Evolutionary conservation across 257 asterid genomes (phyloP).

Genomic region (Scutellaria minor): DNA sequence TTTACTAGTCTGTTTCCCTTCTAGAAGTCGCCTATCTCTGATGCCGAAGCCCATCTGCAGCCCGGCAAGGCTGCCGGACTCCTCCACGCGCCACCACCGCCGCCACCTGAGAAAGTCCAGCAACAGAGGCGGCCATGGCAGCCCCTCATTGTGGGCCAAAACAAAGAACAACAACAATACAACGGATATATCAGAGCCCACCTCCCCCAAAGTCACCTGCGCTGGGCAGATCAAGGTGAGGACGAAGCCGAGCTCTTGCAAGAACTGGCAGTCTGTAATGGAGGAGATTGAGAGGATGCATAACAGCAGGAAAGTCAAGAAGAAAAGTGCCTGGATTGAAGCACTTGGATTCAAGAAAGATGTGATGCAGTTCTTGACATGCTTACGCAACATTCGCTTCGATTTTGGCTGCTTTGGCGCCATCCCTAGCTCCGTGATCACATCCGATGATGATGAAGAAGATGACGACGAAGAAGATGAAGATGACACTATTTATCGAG

Average conservation of each 20-base stretch:
- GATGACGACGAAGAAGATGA: slow-evolving; percentile 43
- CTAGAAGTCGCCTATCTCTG: slow-evolving; percentile 76
- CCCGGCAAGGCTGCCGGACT: slow-evolving; percentile 65
- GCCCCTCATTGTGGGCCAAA: slow-evolving; percentile 65
- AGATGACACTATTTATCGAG: background rate
- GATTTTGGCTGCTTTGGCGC: slow-evolving; percentile 87
- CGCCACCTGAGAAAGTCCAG: slow-evolving; percentile 36
- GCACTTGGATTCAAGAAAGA: slow-evolving; percentile 80
- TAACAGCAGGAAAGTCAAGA: slow-evolving; percentile 52
- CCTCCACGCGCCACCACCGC: slow-evolving; percentile 45
- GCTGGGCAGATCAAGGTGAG: slow-evolving; percentile 84
- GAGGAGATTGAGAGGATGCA: slow-evolving; percentile 89
- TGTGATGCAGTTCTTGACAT: slow-evolving; percentile 77
- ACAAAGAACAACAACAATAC: background rate
- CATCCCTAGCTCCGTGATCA: slow-evolving; percentile 52
- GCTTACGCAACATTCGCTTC: slow-evolving; percentile 63
- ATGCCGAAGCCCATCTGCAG: slow-evolving; percentile 88
- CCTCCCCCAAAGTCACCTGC: slow-evolving; percentile 87
- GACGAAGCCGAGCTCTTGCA: slow-evolving; percentile 62
- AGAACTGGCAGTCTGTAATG: slow-evolving; percentile 92
- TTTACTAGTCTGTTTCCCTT: slow-evolving; percentile 81
- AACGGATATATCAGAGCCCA: slow-evolving; percentile 69
- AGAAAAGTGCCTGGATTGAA: slow-evolving; percentile 58
- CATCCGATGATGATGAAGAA: slow-evolving; percentile 68
- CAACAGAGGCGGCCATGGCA: slow-evolving; percentile 45